Percentiles rank a stretch among this genome's conserved stretches.
phyloP scores from a whole-genome alignment of 352 stramenopile species.

The Pythium vanterpoolii region DNA sequence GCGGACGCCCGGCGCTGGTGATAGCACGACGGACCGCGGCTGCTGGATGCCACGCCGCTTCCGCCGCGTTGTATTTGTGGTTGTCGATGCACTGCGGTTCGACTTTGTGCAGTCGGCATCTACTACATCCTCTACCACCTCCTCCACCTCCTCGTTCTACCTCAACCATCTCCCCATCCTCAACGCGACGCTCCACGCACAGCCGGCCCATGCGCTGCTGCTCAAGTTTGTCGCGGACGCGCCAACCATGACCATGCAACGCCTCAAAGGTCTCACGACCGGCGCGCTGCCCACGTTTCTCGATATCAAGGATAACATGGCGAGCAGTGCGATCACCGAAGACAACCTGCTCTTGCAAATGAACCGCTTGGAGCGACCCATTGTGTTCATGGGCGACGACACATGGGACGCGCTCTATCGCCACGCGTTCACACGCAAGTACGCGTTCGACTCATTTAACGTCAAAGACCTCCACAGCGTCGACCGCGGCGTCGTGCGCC shows the following conservation, averaged over 20 bases:
- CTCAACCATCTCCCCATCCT: slow-evolving; percentile 83
- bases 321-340: slow-evolving; percentile 90
- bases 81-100: slow-evolving; percentile 96
- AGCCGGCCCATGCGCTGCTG: slow-evolving; percentile 70
- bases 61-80: slow-evolving; percentile 88
- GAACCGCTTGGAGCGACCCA: slow-evolving; percentile 38
- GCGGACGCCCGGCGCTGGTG: neutral
- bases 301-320: slow-evolving; percentile 95
- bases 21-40: neutral
- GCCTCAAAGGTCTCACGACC: slow-evolving; percentile 96
- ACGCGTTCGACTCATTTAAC: slow-evolving; percentile 97
- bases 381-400: slow-evolving; percentile 99
- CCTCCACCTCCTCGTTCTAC: slow-evolving; percentile 41
- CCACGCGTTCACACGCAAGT: slow-evolving; percentile 87
- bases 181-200: slow-evolving; percentile 48
- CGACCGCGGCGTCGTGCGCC: slow-evolving; percentile 88
- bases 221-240: slow-evolving; percentile 96
- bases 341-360: slow-evolving; percentile 95
- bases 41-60: slow-evolving; percentile 83
- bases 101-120: slow-evolving; percentile 84
- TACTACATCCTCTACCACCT: neutral
- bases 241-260: slow-evolving; percentile 98
- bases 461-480: slow-evolving; percentile 98
- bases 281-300: slow-evolving; percentile 97
- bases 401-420: slow-evolving; percentile 97